A percentile compares a stretch with the other conserved stretches of the same genome.
Conservation (phyloP, 768 basidiomycete genomes). For the Tephrocybe sp. region DNA sequence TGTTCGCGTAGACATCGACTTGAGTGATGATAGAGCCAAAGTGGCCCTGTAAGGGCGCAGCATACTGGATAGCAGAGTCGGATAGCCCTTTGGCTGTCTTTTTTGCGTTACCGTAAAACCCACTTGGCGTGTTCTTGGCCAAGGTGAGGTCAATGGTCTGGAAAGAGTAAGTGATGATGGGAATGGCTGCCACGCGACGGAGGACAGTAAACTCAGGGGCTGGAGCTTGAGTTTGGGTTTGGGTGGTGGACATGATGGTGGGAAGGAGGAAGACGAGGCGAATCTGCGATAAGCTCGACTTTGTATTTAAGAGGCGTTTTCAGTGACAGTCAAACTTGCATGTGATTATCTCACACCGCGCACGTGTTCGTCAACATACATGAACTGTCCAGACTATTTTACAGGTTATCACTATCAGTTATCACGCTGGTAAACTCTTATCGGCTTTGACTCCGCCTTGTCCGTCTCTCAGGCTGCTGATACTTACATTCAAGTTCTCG, state of each 20-base stretch:
- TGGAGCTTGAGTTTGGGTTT: conserved; percentile 11
- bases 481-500: too few relatives aligned
- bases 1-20: conserved; percentile 69
- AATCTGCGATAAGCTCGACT: conserved; percentile 3
- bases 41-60: conserved; percentile 62
- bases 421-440: background rate
- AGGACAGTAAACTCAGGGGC: conserved; percentile 61
- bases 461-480: background rate
- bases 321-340: conserved; percentile 5
- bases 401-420: background rate
- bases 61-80: conserved; percentile 53
- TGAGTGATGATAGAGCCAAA: conserved; percentile 64
- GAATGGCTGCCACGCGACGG: conserved; percentile 67
- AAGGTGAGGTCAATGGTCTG: conserved; percentile 59
- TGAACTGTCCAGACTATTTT: too few relatives aligned
- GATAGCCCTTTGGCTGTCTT: conserved; percentile 61
- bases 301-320: background rate
- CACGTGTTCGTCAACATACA: conserved; percentile 5
- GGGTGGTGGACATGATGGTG: conserved; percentile 25
- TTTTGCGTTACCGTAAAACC: conserved; percentile 48
- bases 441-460: too few relatives aligned
- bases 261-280: conserved; percentile 13
- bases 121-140: conserved; percentile 54
- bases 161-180: conserved; percentile 64
- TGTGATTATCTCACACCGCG: conserved; percentile 7